Evolutionary conservation across 2,329 filamentous ascomycete species (phyloP).

Genomic region (Aspergillus sp.): DNA sequence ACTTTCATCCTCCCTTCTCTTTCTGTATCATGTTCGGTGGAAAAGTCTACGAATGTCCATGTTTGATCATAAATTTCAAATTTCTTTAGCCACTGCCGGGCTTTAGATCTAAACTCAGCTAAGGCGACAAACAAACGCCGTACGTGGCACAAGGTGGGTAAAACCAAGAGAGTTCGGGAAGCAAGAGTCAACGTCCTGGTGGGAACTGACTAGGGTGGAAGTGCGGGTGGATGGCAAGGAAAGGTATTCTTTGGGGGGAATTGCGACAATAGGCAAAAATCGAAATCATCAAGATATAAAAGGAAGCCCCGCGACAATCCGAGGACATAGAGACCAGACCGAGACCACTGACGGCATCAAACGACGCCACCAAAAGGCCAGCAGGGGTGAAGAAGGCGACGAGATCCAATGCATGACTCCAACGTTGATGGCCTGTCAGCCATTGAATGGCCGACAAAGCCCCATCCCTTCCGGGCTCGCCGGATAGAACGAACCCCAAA

Average conservation of each 20-base stretch:
- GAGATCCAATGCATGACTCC: neutral
- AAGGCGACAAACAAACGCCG: slow-evolving; percentile 28
- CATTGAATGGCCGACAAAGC: neutral
- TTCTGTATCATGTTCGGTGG: neutral
- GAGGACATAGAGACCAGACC: slow-evolving; percentile 17
- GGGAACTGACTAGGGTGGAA: slow-evolving; percentile 17
- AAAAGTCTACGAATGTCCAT: neutral
- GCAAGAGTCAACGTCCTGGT: slow-evolving; percentile 22
- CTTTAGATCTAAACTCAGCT: slow-evolving; percentile 30
- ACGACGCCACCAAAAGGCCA: slow-evolving; percentile 4
- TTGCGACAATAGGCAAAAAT: slow-evolving; percentile 29
- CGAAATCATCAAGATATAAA: slow-evolving; percentile 18
- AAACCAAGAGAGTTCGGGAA: slow-evolving; percentile 24
- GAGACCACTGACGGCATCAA: slow-evolving; percentile 15
- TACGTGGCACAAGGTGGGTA: slow-evolving; percentile 23
- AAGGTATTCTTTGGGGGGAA: slow-evolving; percentile 31
- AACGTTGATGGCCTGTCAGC: neutral
- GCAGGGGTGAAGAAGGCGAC: neutral
- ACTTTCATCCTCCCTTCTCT: neutral
- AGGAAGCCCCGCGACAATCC: slow-evolving; percentile 21
- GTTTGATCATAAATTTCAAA: slow-evolving; percentile 20
- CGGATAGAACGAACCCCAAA: slow-evolving; percentile 6
- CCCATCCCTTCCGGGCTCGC: neutral
- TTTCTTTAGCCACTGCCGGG: slow-evolving; percentile 28
- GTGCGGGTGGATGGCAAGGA: slow-evolving; percentile 22